A percentile compares a stretch with the other conserved stretches of the same genome.
These are phyloP conservation scores for Jackrogersella minutella DNA, from an alignment of 495 filamentous ascomycete genomes.

Conservation along the genomic window DNA sequence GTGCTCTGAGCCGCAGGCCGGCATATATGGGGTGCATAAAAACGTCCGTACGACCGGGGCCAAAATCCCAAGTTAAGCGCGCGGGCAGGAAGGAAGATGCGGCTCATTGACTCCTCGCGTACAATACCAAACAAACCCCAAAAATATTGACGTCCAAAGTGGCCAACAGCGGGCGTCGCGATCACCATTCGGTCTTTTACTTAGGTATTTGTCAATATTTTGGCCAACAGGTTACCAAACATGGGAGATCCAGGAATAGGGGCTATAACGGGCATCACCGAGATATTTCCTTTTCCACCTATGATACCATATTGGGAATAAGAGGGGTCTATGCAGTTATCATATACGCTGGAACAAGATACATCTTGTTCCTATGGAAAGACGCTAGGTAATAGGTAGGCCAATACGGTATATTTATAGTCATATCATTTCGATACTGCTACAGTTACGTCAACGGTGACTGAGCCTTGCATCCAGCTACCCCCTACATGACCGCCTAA, in stretches of 20 bases:
- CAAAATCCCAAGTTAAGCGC: neutral
- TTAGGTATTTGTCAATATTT: too few relatives aligned
- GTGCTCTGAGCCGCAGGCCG: neutral
- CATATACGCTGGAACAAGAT: too few relatives aligned
- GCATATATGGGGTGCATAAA: slow-evolving; percentile 8
- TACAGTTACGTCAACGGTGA: neutral
- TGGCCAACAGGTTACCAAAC: too few relatives aligned
- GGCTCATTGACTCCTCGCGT: neutral
- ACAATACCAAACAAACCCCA: too few relatives aligned
- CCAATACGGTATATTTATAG: neutral
- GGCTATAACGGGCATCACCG: neutral
- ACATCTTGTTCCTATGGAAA: neutral
- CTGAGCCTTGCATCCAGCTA: neutral
- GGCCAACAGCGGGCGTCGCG: too few relatives aligned
- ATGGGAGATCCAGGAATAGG: neutral
- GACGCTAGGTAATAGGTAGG: neutral
- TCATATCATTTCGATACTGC: neutral
- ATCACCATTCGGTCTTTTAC: too few relatives aligned
- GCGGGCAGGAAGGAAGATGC: neutral
- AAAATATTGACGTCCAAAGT: too few relatives aligned
- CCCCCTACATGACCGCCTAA: neutral
- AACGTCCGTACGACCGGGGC: neutral
- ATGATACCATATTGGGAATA: too few relatives aligned
- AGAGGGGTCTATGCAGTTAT: too few relatives aligned
- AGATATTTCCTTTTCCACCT: too few relatives aligned